Conservation (phyloP, 345 rosid genomes). For the Citrus glauca region DNA sequence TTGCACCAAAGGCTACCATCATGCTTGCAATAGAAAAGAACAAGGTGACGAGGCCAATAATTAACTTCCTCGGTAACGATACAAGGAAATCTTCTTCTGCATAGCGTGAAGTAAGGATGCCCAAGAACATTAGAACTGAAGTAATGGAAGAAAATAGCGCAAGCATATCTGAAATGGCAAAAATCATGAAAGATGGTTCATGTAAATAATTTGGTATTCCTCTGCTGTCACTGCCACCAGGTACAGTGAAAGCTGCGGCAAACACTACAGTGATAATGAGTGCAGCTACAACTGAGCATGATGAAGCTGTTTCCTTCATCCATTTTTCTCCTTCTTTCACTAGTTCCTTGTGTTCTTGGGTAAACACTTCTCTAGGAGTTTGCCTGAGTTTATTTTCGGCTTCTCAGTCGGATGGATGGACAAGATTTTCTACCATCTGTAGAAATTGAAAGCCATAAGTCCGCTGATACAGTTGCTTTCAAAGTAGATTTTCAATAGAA, state of each 20-base stretch:
- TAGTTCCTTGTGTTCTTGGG: neutral
- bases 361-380: neutral
- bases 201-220: neutral
- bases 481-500: too few relatives aligned
- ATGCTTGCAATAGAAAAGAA: slow-evolving; percentile 6
- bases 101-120: neutral
- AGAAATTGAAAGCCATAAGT: neutral
- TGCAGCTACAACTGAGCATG: neutral
- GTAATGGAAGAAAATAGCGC: neutral
- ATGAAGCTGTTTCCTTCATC: neutral
- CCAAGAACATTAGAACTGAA: slow-evolving; percentile 7
- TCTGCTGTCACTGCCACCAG: neutral
- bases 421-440: neutral
- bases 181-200: neutral
- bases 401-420: neutral
- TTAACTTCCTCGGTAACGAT: neutral
- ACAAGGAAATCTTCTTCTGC: neutral
- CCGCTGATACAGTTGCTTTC: too few relatives aligned
- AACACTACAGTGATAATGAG: neutral
- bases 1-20: slow-evolving; percentile 8
- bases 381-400: neutral
- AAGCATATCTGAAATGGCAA: neutral
- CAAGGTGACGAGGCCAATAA: neutral
- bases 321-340: neutral
- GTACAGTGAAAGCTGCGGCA: neutral